Conservation (phyloP, 2,329 filamentous ascomycete genomes). For the Chaetomiaceae sp. region DNA sequence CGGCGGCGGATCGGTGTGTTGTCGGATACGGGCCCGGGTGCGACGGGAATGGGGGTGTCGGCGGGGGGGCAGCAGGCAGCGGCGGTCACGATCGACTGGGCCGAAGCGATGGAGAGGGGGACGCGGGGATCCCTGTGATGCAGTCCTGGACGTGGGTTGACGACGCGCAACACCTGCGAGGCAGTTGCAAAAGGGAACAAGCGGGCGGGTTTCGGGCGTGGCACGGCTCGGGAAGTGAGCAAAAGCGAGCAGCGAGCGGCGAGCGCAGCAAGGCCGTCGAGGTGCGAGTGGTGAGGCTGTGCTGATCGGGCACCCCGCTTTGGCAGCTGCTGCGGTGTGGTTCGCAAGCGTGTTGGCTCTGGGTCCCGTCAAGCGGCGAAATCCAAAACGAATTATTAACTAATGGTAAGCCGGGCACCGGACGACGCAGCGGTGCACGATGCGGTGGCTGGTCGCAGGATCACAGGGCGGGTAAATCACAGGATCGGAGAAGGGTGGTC, state of each 20-base stretch:
- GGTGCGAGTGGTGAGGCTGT: slow-evolving; percentile 25
- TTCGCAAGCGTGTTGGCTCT: background rate
- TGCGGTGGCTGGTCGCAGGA: background rate
- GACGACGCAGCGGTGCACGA: background rate
- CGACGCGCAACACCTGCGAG: slow-evolving; percentile 6
- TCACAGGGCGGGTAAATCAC: background rate
- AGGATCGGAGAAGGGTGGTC: background rate
- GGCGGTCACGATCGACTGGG: background rate
- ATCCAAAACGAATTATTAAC: too few relatives aligned
- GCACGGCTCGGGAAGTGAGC: slow-evolving; percentile 5
- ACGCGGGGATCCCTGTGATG: background rate
- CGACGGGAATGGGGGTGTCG: background rate
- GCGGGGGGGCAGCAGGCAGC: too few relatives aligned
- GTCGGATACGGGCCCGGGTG: slow-evolving; percentile 30
- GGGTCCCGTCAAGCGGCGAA: background rate
- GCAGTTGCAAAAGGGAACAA: background rate
- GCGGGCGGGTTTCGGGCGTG: slow-evolving; percentile 3
- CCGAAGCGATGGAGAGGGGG: slow-evolving; percentile 1
- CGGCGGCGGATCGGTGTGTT: slow-evolving; percentile 15
- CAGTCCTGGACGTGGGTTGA: background rate
- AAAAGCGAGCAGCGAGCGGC: slow-evolving; percentile 12
- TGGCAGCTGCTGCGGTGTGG: slow-evolving; percentile 10
- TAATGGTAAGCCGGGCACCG: too few relatives aligned
- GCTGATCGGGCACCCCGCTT: slow-evolving; percentile 27
- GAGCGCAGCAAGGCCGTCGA: slow-evolving; percentile 19